These are phyloP conservation scores for Apium graveolens DNA, from an alignment of 129 eudicot species.

Conservation along the genomic window DNA sequence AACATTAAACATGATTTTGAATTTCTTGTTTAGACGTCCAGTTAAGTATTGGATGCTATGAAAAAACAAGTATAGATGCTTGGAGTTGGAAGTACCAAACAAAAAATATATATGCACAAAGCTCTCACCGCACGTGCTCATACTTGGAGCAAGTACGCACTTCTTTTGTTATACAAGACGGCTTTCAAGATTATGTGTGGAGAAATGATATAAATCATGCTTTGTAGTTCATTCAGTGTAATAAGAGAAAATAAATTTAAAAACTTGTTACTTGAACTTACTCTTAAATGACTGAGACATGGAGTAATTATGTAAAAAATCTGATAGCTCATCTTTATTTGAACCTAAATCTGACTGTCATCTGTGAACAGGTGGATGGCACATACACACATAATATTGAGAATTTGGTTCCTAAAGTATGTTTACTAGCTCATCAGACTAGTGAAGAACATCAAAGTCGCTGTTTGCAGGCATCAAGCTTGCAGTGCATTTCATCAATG, in stretches of 20 bases:
- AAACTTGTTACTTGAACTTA: neutral
- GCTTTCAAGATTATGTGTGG: neutral
- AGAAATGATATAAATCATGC: neutral
- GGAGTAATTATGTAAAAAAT: neutral
- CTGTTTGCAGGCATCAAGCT: constrained; percentile 72
- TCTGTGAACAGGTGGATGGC: constrained; percentile 65
- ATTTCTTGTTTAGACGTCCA: neutral
- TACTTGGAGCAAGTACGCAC: neutral
- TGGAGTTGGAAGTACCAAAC: neutral
- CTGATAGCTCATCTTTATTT: neutral
- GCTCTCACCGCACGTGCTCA: neutral
- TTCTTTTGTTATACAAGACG: neutral
- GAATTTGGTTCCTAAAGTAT: constrained; percentile 58
- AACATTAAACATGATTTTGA: neutral
- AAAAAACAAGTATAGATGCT: neutral
- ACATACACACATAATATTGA: constrained; percentile 71
- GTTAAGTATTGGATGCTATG: neutral
- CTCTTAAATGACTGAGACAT: neutral
- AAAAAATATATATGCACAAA: neutral
- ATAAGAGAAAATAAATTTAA: neutral
- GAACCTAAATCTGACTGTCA: constrained; percentile 10
- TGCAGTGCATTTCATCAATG: constrained; percentile 97
- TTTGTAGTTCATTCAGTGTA: neutral
- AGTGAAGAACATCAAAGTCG: constrained; percentile 52
- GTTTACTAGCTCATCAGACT: constrained; percentile 50